A percentile compares a stretch with the other conserved stretches of the same genome.
These are phyloP conservation scores for Phytopythium montanum DNA, from an alignment of 352 stramenopile species.

Conservation along the genomic window DNA sequence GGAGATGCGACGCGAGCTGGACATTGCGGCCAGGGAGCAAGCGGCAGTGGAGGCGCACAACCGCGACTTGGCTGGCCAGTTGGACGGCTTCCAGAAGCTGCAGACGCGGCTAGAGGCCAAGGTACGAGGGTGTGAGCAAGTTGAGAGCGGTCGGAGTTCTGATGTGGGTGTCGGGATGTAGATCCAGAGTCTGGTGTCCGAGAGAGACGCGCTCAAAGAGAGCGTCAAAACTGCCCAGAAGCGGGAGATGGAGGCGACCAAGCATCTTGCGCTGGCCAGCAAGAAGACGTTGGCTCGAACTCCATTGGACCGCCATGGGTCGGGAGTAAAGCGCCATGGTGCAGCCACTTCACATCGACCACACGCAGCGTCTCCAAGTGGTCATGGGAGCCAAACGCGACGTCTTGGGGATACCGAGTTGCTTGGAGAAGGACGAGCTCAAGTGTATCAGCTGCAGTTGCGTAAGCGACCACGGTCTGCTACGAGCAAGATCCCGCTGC, in stretches of 20 bases:
- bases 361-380: background rate
- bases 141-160: background rate
- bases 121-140: conserved; percentile 17
- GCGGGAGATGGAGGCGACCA: conserved; percentile 45
- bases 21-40: conserved; percentile 23
- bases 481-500: conserved; percentile 36
- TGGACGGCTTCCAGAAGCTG: conserved; percentile 26
- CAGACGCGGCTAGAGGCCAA: conserved; percentile 42
- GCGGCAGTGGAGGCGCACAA: conserved; percentile 25
- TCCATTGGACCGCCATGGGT: background rate
- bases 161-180: conserved; percentile 9
- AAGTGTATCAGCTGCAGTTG: background rate
- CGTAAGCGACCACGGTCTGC: conserved; percentile 21
- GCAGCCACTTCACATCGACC: background rate
- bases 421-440: background rate
- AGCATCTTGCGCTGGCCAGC: conserved; percentile 24
- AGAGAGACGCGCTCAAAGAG: conserved; percentile 41
- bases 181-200: conserved; percentile 44
- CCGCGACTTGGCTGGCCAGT: conserved; percentile 24
- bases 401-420: background rate
- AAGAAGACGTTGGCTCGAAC: conserved; percentile 11
- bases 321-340: background rate
- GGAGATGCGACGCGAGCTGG: conserved; percentile 26
- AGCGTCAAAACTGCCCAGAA: conserved; percentile 22
- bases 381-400: background rate